Conservation (phyloP, 2,329 filamentous ascomycete species). For the Fusarium mundagurra region DNA sequence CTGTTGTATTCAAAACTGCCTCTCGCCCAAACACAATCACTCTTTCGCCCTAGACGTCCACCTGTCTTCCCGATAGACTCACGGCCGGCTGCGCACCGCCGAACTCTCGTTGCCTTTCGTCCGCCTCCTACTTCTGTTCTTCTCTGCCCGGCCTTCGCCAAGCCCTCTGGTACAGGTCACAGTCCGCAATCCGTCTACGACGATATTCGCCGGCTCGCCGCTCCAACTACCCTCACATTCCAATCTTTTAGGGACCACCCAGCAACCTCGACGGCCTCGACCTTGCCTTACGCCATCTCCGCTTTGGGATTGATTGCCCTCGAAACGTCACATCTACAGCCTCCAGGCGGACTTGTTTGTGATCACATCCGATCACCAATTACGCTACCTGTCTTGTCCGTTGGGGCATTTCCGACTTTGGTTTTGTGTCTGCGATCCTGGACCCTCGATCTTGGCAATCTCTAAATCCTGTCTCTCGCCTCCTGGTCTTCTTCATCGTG, state of each 20-base stretch:
- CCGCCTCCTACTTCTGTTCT: not conserved
- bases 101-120: conserved; percentile 36
- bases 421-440: conserved; percentile 19
- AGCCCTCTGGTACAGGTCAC: conserved; percentile 29
- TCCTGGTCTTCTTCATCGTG: not conserved
- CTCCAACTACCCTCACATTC: conserved; percentile 39
- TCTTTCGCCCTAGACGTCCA: conserved; percentile 18
- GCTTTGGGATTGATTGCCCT: conserved; percentile 34
- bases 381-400: conserved; percentile 20
- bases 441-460: conserved; percentile 17
- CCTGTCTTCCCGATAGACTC: conserved; percentile 34
- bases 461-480: conserved; percentile 15
- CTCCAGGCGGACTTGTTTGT: conserved; percentile 16
- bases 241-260: conserved; percentile 30
- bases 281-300: conserved; percentile 29
- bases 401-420: conserved; percentile 12
- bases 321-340: conserved; percentile 28
- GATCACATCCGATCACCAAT: conserved; percentile 17
- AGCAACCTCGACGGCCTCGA: conserved; percentile 31
- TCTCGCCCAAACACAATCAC: conserved; percentile 23
- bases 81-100: conserved; percentile 34
- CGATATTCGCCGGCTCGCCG: conserved; percentile 34
- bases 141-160: conserved; percentile 26
- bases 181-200: conserved; percentile 36
- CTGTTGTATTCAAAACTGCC: conserved; percentile 13